A percentile compares a stretch with the other conserved stretches of the same genome.
phyloP scores from a whole-genome alignment of 1,284 basidiomycete genomes.

The Trichosporon asahii region DNA sequence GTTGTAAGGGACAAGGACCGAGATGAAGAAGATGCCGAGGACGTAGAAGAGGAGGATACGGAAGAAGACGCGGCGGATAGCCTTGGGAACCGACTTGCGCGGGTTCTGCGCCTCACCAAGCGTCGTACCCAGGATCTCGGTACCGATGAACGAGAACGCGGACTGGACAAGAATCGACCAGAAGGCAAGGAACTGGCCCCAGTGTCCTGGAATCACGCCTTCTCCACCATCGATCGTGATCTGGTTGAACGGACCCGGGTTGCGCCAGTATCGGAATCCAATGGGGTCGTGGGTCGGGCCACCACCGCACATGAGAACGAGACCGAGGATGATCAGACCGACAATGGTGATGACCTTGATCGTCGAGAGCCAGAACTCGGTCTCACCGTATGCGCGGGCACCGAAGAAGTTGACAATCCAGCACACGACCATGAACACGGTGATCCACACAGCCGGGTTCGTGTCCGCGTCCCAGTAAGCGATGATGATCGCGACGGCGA shows the following conservation, averaged over 20 bases:
- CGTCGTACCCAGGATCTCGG: conserved; percentile 74
- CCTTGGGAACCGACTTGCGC: conserved; percentile 71
- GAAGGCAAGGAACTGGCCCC: conserved; percentile 66
- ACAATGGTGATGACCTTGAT: conserved; percentile 38
- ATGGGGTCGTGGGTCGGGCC: conserved; percentile 56
- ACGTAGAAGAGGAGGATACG: conserved; percentile 71
- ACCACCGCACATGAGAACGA: conserved; percentile 68
- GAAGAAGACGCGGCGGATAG: conserved; percentile 75
- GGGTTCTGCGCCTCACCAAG: conserved; percentile 62
- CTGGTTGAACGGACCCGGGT: conserved; percentile 55
- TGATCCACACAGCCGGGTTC: conserved; percentile 51
- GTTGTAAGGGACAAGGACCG: conserved; percentile 73
- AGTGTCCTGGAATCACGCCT: conserved; percentile 29
- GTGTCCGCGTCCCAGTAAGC: conserved; percentile 39
- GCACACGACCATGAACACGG: conserved; percentile 49
- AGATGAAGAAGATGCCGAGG: conserved; percentile 53
- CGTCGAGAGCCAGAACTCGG: conserved; percentile 43
- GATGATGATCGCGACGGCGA: conserved; percentile 31
- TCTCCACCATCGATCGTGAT: conserved; percentile 23
- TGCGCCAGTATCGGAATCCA: conserved; percentile 61
- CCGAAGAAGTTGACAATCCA: conserved; percentile 52
- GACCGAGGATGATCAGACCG: conserved; percentile 59
- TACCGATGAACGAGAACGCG: conserved; percentile 77
- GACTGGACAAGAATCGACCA: conserved; percentile 69
- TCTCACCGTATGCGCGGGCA: conserved; percentile 39